Conservation (phyloP, 1,284 basidiomycete genomes). For the Wolfiporia cocos region DNA sequence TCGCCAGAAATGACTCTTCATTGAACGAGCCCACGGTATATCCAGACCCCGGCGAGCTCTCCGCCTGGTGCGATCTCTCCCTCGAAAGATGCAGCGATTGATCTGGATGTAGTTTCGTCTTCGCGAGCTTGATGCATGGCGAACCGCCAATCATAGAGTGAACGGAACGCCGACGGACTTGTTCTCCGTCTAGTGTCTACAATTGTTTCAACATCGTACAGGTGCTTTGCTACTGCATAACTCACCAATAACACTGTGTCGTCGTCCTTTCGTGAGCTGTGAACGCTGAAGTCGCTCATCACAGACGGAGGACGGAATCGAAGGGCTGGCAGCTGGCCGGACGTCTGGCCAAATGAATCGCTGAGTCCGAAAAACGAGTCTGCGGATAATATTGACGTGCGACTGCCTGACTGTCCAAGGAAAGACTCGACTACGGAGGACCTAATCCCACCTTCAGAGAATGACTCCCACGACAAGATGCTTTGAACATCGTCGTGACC, state of each 20-base stretch:
- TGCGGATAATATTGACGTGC: constrained; percentile 43
- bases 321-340: constrained; percentile 21
- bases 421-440: constrained; percentile 50
- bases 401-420: constrained; percentile 55
- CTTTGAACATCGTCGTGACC: constrained; percentile 19
- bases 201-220: background rate
- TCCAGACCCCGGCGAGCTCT: too few species aligned
- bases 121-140: constrained; percentile 61
- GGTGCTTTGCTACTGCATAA: constrained; percentile 5
- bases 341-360: constrained; percentile 25
- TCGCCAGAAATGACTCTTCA: too few species aligned
- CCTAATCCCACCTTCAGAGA: constrained; percentile 18
- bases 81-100: too few species aligned
- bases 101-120: too few species aligned
- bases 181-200: constrained; percentile 73
- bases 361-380: constrained; percentile 66
- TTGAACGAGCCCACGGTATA: too few species aligned
- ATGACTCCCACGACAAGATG: constrained; percentile 18
- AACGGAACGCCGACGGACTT: constrained; percentile 61
- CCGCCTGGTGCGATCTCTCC: too few species aligned
- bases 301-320: constrained; percentile 62
- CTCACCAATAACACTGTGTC: constrained; percentile 77
- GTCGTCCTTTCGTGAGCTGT: constrained; percentile 55
- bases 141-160: constrained; percentile 64
- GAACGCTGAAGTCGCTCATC: constrained; percentile 44